A percentile compares a stretch with the other conserved stretches of the same genome.
Evolutionary conservation across 305 asterid species (phyloP).

Genomic region (Fraxinus baroniana): DNA sequence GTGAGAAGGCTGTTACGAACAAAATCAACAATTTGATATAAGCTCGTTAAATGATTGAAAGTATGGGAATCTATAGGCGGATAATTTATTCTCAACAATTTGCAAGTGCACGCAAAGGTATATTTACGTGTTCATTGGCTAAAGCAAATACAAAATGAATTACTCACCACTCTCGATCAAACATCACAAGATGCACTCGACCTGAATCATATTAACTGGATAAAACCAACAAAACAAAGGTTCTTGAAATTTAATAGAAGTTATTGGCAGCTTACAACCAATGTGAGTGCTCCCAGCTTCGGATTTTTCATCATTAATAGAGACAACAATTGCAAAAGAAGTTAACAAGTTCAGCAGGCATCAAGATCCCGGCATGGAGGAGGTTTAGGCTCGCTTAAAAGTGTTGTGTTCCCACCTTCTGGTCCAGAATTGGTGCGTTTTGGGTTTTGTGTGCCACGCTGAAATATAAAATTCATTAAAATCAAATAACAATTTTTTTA

Average conservation of each 20-base stretch:
- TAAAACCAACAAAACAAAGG: not conserved
- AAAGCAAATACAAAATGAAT: not conserved
- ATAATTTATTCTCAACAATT: conserved; percentile 13
- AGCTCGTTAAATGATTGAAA: not conserved
- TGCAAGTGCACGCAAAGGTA: not conserved
- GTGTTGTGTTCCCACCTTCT: conserved; percentile 86
- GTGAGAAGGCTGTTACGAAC: not conserved
- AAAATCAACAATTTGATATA: not conserved
- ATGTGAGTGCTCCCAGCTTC: conserved; percentile 41
- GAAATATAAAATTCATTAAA: conserved; percentile 26
- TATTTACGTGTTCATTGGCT: conserved; percentile 13
- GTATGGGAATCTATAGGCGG: not conserved
- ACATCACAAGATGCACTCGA: not conserved
- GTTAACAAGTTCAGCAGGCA: conserved; percentile 57
- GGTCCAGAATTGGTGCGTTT: conserved; percentile 75
- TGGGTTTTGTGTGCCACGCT: conserved; percentile 93
- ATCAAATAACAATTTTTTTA: not conserved
- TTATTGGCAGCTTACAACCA: conserved; percentile 33
- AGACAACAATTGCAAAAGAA: conserved; percentile 22
- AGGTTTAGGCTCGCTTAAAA: conserved; percentile 85
- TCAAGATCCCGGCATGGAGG: conserved; percentile 96
- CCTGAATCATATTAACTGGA: not conserved
- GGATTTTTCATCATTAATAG: conserved; percentile 51
- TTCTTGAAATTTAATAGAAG: conserved; percentile 12
- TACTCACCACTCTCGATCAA: conserved; percentile 12